Percentiles rank a stretch among this genome's conserved stretches.
These are phyloP conservation scores for Fusarium marasasianum DNA, from an alignment of 2,329 filamentous ascomycete genomes.

Conservation along the genomic window DNA sequence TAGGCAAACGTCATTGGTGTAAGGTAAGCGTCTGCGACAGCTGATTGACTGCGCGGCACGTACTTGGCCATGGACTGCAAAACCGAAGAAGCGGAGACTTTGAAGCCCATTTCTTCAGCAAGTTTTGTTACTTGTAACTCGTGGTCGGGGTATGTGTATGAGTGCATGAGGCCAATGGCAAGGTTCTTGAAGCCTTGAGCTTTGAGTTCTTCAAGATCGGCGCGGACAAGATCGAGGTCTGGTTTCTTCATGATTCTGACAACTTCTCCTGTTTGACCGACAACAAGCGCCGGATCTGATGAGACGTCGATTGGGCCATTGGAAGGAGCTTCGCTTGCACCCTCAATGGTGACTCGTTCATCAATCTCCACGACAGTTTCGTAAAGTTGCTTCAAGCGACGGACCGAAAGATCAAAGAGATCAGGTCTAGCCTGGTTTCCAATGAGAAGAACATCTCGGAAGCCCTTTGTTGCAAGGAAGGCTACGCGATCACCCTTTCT, in stretches of 20 bases:
- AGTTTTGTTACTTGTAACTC: slow-evolving; percentile 50
- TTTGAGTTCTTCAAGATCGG: slow-evolving; percentile 68
- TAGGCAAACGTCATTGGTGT: slow-evolving; percentile 52
- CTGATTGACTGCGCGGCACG: slow-evolving; percentile 55
- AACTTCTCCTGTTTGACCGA: slow-evolving; percentile 73
- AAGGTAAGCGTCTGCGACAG: slow-evolving; percentile 55
- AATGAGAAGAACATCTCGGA: slow-evolving; percentile 76
- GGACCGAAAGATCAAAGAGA: slow-evolving; percentile 77
- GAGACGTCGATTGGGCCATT: slow-evolving; percentile 56
- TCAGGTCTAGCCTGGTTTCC: slow-evolving; percentile 78
- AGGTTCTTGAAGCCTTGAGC: slow-evolving; percentile 64
- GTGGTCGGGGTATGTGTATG: slow-evolving; percentile 71
- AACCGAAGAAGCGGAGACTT: slow-evolving; percentile 49
- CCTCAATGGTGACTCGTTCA: slow-evolving; percentile 77
- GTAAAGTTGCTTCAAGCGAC: slow-evolving; percentile 74
- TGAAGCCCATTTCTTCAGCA: slow-evolving; percentile 54
- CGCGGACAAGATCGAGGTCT: slow-evolving; percentile 61
- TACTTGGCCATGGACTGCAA: slow-evolving; percentile 56
- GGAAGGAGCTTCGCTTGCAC: slow-evolving; percentile 76
- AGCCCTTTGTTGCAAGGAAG: slow-evolving; percentile 76
- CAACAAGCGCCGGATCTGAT: slow-evolving; percentile 66
- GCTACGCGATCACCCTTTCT: slow-evolving; percentile 77
- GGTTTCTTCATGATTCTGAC: slow-evolving; percentile 72
- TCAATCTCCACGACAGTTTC: slow-evolving; percentile 77
- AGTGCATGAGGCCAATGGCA: slow-evolving; percentile 75